Base-by-base conservation (phyloP, 108 stramenopile genomes). In the Epithemia pelagica region DNA sequence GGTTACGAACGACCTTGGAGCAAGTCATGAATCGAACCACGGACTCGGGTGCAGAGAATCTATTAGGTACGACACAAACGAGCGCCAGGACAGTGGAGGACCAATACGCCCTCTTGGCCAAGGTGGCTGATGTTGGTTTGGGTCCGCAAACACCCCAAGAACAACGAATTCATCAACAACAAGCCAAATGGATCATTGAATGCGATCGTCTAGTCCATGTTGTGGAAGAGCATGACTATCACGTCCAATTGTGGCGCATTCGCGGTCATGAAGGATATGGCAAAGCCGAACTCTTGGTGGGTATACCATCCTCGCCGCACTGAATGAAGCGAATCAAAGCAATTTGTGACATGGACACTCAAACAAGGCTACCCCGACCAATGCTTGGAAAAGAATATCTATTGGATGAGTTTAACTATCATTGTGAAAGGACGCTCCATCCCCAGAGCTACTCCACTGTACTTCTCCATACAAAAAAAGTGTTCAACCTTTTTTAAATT, bases 61-160 rank as follows among this genome's bases (percentile, higher is more conserved):
- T 10, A 46, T 46, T 15, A 15, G 5, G 5, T 5, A 15, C 15
- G 5, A 46, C 37, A 10, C 37, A 10, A 10, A 10, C 37, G 5
- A 10, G 10, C 37, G 5, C 37, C 10, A n/a, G n/a, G n/a, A n/a
- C n/a, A n/a, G n/a, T n/a, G n/a, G 37, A 46, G 15, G 57, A 58
- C 21, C 21, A 21, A 18, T 28, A 61, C 28, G 20, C 31, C 25
- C 5, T 26, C 7, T 32, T 78, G 1, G 78, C 78, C 37, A 76
- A 77, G 61, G 62, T 64, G 19, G 81, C 81, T 22, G 81, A 82
- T 59, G 74, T 82, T 0, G 81, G 81, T 15, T 55, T 82, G 8
- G 81, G 81, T 2, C 81, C 81, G 21, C 81, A 82, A 30, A 82
- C 78, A 3, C 66, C 78, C 1, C 18, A 63, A 0, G 56, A 77